These are phyloP conservation scores for Anthracocystis walkeri DNA, from an alignment of 1,284 basidiomycete genomes.

Conservation along the genomic window DNA sequence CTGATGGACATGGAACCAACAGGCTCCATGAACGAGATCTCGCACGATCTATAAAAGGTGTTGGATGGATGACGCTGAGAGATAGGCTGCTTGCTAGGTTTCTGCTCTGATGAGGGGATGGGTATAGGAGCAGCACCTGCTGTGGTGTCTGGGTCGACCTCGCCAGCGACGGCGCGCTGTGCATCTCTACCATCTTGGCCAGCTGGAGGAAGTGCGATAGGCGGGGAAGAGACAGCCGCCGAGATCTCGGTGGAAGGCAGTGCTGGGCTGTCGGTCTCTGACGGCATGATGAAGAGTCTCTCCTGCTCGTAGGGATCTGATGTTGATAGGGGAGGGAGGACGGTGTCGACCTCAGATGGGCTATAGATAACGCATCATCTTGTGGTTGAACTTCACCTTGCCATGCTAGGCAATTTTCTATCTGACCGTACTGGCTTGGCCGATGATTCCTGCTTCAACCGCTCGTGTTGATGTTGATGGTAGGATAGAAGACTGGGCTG, in stretches of 20 bases:
- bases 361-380: slow-evolving; percentile 6
- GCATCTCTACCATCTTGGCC: slow-evolving; percentile 46
- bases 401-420: neutral
- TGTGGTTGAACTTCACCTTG: slow-evolving; percentile 4
- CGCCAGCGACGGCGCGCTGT: slow-evolving; percentile 30
- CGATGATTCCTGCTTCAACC: neutral
- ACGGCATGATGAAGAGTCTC: slow-evolving; percentile 7
- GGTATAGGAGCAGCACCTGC: slow-evolving; percentile 23
- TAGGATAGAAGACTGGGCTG: neutral
- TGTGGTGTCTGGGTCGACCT: slow-evolving; percentile 10
- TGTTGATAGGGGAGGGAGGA: neutral
- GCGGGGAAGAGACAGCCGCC: slow-evolving; percentile 21
- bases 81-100: slow-evolving; percentile 19
- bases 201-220: slow-evolving; percentile 27
- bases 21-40: slow-evolving; percentile 59
- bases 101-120: slow-evolving; percentile 23
- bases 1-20: slow-evolving; percentile 69
- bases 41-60: slow-evolving; percentile 52
- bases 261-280: slow-evolving; percentile 27
- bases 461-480: neutral
- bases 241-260: slow-evolving; percentile 43
- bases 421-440: neutral
- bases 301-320: neutral
- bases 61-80: slow-evolving; percentile 43
- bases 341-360: slow-evolving; percentile 4